Conservation (phyloP, 257 asterid species). For the Solanum peruvianum region DNA sequence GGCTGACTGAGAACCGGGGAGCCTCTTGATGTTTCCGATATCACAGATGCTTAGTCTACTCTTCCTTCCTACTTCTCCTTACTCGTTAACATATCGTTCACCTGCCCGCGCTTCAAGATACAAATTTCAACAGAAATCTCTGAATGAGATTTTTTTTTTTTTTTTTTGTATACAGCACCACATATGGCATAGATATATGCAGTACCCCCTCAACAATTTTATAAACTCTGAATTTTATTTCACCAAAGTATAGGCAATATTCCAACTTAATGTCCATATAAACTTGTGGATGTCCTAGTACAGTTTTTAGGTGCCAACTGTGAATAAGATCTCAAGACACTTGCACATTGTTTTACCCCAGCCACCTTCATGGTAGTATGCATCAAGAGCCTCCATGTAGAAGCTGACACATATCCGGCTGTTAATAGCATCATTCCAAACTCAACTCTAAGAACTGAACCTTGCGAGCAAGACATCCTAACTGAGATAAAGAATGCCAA, state of each 20-base stretch:
- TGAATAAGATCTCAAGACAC: conserved; percentile 54
- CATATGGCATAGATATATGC: conserved; percentile 69
- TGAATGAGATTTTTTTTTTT: conserved; percentile 22
- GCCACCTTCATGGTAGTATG: conserved; percentile 33
- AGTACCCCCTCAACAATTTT: conserved; percentile 39
- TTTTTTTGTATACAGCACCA: conserved; percentile 39
- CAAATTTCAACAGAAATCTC: not conserved
- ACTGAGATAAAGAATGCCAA: not conserved
- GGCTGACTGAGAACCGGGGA: not conserved
- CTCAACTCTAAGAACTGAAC: not conserved
- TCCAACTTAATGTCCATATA: conserved; percentile 21
- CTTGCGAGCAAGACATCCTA: not conserved
- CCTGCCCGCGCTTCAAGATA: not conserved
- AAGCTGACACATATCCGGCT: conserved; percentile 51
- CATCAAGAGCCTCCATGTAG: conserved; percentile 50
- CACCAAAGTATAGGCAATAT: not conserved
- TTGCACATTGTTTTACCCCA: conserved; percentile 37
- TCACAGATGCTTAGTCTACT: not conserved
- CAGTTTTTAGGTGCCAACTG: conserved; percentile 43
- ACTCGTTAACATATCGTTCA: not conserved
- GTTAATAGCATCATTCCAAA: not conserved
- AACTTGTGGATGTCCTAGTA: conserved; percentile 41
- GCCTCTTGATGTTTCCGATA: not conserved
- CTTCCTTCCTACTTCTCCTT: not conserved
- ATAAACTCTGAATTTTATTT: not conserved